Evolutionary conservation across 768 basidiomycete genomes (phyloP), one percentile per base, ranked within the genome.

Genomic region (Boletus speciosus): DNA sequence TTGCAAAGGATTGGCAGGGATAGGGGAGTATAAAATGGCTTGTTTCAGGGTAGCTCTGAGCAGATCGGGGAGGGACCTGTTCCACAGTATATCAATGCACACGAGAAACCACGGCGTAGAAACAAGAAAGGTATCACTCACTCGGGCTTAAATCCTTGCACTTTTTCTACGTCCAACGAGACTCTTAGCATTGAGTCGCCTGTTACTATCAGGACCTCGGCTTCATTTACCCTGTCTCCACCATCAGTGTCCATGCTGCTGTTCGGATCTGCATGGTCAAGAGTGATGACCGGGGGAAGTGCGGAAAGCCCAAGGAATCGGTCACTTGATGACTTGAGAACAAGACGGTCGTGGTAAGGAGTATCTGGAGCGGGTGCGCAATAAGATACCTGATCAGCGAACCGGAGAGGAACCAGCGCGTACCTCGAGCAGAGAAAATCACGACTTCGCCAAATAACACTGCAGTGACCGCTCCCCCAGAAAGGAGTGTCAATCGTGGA

Each of bases 41-140:
- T 92, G 88, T 42, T 83, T 88, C 84, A 93, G 85, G 25, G 83
- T 88, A 9, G 86, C 84, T 68, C 86, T 86, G 65, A 91, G 81
- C 25, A 92, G 73, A 53, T 80, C 80, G 3, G 86, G 82, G 40
- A 68, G 68, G 74, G 80, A 55, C 84, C 90, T 52, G 76, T 82
- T 48, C 84, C 87, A 51, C 14, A 51, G 44, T 10, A 48, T 48
- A 49, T 55, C 43, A 54, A 23, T 49, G 48, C 31, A 15, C 36
- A 9, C 29, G 1, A 44, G 35, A 39, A 35, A 49, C 10, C 8
- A 38, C 2, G 16, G 48, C 15, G 12, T 7, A 19, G 34, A 32
- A 34, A 19, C 19, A 14, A 47, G 23, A 27, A 35, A 27, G 12
- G 21, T 7, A 47, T 34, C 19, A 73, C 81, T 62, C 64, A 90